Evolutionary conservation across 2,329 filamentous ascomycete genomes (phyloP), one percentile per base, ranked within the genome.

Genomic region (Paraphaeosphaeria minitans): DNA sequence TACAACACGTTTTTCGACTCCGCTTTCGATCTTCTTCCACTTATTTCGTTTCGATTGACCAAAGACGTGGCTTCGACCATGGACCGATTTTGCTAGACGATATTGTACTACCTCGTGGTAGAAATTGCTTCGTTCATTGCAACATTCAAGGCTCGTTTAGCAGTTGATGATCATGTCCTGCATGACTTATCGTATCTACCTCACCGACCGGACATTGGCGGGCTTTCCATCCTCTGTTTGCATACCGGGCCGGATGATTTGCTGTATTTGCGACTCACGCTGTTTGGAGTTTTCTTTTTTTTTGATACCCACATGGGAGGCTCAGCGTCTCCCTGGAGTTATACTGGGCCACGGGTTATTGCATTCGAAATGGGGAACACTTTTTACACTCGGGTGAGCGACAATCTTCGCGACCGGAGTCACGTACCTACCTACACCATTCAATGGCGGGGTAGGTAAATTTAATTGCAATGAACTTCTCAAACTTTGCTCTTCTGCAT

Each of bases 91-190:
- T 33, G 35, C 35, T 33, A 2, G 13, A 39, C 42, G 29, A 29
- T 55, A 33, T 49, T 33, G 45, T 55, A 49, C 21, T 21, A 29
- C 43, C 16, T 37, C 37, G 16, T 22, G 14, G 37, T 50, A 45
- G 31, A 43, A 7, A 14, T 10, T 39, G 46, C 53, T 35, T 31
- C 33, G 46, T 7, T 42, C 13, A 14, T 4, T 22, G 33, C 22
- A 39, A 22, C 12, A 27, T 16, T 49, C 45, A 56, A 55, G 53
- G 50, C 45, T 49, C 53, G 45, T 48, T 49, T 14, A 56, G 53
- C 53, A 49, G 7, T 24, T 19, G 5, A 22, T 19, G 13, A 27
- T 51, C 31, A 13, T 37, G 47, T 39, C 47, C 4, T 27, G 24
- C 24, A 27, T 4, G 24, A 6, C 24, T 27, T 16, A 22, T 24